Evolutionary conservation across 177 flowering plant species (phyloP).

Genomic region (Vitis hybrid): DNA sequence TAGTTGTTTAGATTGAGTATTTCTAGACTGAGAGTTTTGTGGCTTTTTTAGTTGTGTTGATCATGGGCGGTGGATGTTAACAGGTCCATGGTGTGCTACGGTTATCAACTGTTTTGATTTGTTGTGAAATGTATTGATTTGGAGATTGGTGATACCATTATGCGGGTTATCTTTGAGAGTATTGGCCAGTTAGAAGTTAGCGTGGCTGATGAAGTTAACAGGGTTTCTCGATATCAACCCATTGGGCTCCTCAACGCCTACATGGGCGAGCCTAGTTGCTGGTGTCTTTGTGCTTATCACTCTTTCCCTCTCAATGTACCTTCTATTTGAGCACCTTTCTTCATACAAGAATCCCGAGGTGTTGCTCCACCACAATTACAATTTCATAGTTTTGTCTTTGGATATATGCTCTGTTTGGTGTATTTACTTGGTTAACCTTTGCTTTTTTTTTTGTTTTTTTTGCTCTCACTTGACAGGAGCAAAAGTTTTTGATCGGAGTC

Average conservation of each 20-base stretch:
- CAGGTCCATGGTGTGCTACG: too few relatives aligned
- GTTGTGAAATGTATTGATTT: neutral
- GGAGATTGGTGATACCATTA: slow-evolving; percentile 20
- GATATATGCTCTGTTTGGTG: neutral
- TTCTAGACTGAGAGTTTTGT: too few relatives aligned
- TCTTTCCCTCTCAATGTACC: slow-evolving; percentile 71
- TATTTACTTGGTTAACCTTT: neutral
- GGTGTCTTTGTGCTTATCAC: slow-evolving; percentile 61
- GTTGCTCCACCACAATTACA: neutral
- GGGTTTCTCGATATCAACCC: slow-evolving; percentile 18
- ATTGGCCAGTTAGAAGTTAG: slow-evolving; percentile 11
- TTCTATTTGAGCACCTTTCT: slow-evolving; percentile 80
- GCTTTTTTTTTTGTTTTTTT: neutral
- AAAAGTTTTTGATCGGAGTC: slow-evolving; percentile 90
- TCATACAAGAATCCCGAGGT: slow-evolving; percentile 98
- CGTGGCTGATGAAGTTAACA: slow-evolving; percentile 39
- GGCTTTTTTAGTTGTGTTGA: too few relatives aligned
- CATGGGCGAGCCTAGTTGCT: slow-evolving; percentile 69
- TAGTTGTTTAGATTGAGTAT: too few relatives aligned
- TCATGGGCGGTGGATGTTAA: too few relatives aligned
- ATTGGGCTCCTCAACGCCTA: slow-evolving; percentile 45
- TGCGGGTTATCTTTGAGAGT: slow-evolving; percentile 24
- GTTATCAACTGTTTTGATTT: slow-evolving; percentile 1
- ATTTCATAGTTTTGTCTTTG: neutral
- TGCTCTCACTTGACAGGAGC: slow-evolving; percentile 60